Evolutionary conservation across 2,329 filamentous ascomycete species (phyloP), one percentile per base, ranked within the genome.

Genomic region (Teratosphaeria pseudoeucalypti): DNA sequence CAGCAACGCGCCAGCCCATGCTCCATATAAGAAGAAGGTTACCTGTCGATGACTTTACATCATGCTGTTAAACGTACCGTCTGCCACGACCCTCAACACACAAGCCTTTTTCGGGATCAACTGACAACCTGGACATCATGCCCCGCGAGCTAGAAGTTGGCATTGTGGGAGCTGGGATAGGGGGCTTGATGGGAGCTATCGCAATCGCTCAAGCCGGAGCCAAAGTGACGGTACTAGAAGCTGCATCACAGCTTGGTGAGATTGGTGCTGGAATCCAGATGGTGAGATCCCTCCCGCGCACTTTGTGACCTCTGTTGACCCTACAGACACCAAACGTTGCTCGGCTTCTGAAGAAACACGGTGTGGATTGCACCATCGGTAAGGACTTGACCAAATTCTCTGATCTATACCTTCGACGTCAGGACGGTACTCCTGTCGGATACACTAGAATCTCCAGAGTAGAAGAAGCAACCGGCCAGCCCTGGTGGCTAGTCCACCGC

Each of bases 401-500:
- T 49, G 75, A 77, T 64, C 61, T 76, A 52, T 75, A 76, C 57
- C 67, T 76, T 63, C 69, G 76, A 7, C 68, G 70, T 32, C 73
- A 74, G 62, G 71, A 75, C 61, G 76, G 76, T 32, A 73, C 67
- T 2, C 65, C 64, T 12, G 67, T 77, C 37, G 75, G 76, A 19
- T 66, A 73, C 58, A 75, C 74, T 9, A 63, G 68, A 37, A 73
- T 74, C 16, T 64, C 64, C 14, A 67, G 68, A 9, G 63, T 76
- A 11, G 71, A 74, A 55, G 60, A 70, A 2, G 62, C 63, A 5
- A 64, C 74, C 7, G 66, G 68, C 23, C 69, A 68, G 37, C 75
- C 74, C 9, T 79, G 77, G 71, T 79, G 76, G 74, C 69, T 80
- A 16, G 78, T 80, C 11, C 77, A 80, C 55, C 69, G 68, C 29